Conservation (phyloP, 345 rosid genomes). For the Nasturtium officinale region DNA sequence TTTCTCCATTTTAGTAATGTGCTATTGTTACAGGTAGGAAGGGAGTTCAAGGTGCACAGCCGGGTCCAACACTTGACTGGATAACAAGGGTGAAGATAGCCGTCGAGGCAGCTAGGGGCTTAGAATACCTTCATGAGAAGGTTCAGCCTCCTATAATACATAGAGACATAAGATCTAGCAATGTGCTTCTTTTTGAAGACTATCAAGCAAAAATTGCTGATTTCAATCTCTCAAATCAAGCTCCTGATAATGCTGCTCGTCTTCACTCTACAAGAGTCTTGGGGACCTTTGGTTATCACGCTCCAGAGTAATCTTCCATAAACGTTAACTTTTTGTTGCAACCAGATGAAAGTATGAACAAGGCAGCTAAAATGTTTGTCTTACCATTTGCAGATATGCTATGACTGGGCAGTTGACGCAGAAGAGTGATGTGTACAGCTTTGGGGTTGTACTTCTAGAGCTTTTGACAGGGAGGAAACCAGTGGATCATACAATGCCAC, state of each 20-base stretch:
- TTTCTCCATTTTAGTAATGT: background rate
- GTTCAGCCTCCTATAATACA: conserved; percentile 84
- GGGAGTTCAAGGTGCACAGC: conserved; percentile 99
- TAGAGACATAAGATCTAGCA: conserved; percentile 97
- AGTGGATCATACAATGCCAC: conserved; percentile 46
- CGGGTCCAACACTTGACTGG: conserved; percentile 99
- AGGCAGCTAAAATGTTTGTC: conserved; percentile 7
- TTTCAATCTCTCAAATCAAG: conserved; percentile 94
- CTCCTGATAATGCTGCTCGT: conserved; percentile 99
- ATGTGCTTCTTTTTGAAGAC: conserved; percentile 92
- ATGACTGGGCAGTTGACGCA: conserved; percentile 48
- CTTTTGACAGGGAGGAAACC: conserved; percentile 48
- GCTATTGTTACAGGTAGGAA: conserved; percentile 70
- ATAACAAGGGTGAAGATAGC: conserved; percentile 90
- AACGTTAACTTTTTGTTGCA: conserved; percentile 3
- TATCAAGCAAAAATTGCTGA: conserved; percentile 94
- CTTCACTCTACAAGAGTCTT: conserved; percentile 98
- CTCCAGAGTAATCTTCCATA: conserved; percentile 79
- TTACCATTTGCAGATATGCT: conserved; percentile 39
- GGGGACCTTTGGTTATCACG: conserved; percentile 99
- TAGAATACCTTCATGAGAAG: conserved; percentile 95
- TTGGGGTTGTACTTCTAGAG: conserved; percentile 46
- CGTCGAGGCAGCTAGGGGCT: conserved; percentile 95
- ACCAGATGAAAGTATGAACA: background rate
- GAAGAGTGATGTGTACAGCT: conserved; percentile 46